Evolutionary conservation across 352 stramenopile genomes (phyloP), one percentile per base, ranked within the genome.

Genomic region (Phytophthora citricola): DNA sequence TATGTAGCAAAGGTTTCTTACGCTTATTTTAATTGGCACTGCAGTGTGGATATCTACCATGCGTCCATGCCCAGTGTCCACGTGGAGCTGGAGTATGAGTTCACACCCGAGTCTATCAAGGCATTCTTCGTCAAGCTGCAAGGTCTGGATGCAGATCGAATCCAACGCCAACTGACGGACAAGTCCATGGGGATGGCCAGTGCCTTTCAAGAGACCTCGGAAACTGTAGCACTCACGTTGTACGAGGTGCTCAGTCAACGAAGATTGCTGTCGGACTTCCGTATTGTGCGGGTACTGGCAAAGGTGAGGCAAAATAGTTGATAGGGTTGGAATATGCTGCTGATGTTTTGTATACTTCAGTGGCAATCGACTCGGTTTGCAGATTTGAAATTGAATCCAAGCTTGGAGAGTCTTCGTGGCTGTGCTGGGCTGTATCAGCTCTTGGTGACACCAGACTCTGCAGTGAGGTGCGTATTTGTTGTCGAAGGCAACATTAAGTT

Each of bases 11-110:
- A 10, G 5, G 7, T 39, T 47, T 36, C 56, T 66, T 59, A 58
- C 38, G 38, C 26, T 38, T 51, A 31, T 24, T 27, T 40, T 12
- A n/a, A 49, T 12, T 49, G 6, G 26, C 41, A 8, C 14, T 31
- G 29, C 17, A 96, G 89, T 51, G 86, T 94, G n/a, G 84, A 96
- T 46, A 77, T 90, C 32, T 96, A 96, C 64, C 89, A 95, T 50
- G 71, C 83, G 43, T 83, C 85, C 20, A 76, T 94, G 41, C 79
- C 88, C 10, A 87, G 74, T 39, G 83, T 94, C 22, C 84, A 83
- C 47, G 62, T 83, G 12, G 85, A 94, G 38, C 78, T 94, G 20
- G 89, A 94, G 65, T 83, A 74, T 39, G 87, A 94, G 56, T 96
- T 91, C 59, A 94, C 84, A 34, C 58, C 66, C 6, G 60, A 77